These are phyloP conservation scores for Tuctoria greenei DNA, from an alignment of 176 grass and related monocot genomes.

Conservation along the genomic window DNA sequence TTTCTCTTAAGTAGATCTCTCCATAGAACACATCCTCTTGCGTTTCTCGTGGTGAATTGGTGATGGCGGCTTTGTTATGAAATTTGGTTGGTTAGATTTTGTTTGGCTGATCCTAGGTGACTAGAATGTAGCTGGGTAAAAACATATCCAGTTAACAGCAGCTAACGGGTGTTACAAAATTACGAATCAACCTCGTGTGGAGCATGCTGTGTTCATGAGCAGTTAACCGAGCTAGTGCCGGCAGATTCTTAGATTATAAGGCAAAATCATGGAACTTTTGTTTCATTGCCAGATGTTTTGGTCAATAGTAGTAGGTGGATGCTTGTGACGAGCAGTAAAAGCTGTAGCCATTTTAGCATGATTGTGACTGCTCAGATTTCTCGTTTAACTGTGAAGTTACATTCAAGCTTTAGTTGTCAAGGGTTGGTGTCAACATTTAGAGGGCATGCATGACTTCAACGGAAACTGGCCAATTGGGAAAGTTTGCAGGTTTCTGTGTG, in stretches of 20 bases:
- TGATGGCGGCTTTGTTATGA: not conserved
- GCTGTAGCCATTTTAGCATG: not conserved
- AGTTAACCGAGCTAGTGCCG: not conserved
- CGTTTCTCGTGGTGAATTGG: not conserved
- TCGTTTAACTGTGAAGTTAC: not conserved
- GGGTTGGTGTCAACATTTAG: not conserved
- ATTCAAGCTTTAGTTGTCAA: not conserved
- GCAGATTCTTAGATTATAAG: not conserved
- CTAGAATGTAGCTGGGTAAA: not conserved
- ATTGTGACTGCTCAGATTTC: not conserved
- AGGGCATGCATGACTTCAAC: not conserved
- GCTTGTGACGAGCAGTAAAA: not conserved
- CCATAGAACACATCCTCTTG: not conserved
- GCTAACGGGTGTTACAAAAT: not conserved
- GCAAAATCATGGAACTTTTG: not conserved
- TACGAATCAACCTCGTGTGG: not conserved
- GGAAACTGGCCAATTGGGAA: not conserved
- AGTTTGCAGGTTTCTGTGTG: not conserved
- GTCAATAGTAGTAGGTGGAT: not conserved
- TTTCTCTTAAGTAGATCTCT: constrained; percentile 9
- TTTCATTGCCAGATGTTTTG: not conserved
- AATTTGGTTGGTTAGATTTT: not conserved
- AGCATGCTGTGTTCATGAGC: not conserved
- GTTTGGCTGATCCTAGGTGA: not conserved
- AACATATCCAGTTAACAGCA: not conserved